Conservation (phyloP, 2,329 filamentous ascomycete species). For the Pyrenophora seminiperda region DNA sequence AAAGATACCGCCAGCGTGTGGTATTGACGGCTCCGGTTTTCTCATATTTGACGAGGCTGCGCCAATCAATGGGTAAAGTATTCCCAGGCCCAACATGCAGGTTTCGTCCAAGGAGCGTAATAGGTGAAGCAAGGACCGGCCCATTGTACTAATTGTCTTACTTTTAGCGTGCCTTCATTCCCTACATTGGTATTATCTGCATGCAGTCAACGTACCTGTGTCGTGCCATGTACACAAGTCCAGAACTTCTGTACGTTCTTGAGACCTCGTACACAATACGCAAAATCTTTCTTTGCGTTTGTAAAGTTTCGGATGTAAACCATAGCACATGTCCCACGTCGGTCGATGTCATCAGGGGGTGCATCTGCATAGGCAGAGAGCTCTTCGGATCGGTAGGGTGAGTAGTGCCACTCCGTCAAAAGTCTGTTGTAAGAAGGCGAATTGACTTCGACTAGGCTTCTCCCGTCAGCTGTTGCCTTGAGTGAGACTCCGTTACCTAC, state of each 20-base stretch:
- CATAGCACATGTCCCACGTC: conserved; percentile 3
- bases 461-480: background rate
- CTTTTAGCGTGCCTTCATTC: background rate
- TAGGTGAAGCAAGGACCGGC: conserved; percentile 19
- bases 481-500: background rate
- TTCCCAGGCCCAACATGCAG: background rate
- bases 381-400: conserved; percentile 11
- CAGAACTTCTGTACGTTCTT: conserved; percentile 18
- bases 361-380: background rate
- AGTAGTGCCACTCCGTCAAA: conserved; percentile 5
- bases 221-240: conserved; percentile 6
- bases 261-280: conserved; percentile 25
- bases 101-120: background rate
- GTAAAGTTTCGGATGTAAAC: conserved; percentile 32
- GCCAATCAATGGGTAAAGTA: background rate
- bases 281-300: conserved; percentile 19
- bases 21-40: background rate
- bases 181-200: too few species aligned
- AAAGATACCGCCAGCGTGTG: conserved; percentile 28
- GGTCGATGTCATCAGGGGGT: background rate
- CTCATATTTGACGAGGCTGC: background rate
- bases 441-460: background rate
- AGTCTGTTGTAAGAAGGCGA: conserved; percentile 2
- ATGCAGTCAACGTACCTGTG: conserved; percentile 13
- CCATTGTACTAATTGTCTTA: conserved; percentile 21